These are phyloP conservation scores for Perilla frutescens DNA, from an alignment of 257 asterid genomes.

Conservation along the genomic window DNA sequence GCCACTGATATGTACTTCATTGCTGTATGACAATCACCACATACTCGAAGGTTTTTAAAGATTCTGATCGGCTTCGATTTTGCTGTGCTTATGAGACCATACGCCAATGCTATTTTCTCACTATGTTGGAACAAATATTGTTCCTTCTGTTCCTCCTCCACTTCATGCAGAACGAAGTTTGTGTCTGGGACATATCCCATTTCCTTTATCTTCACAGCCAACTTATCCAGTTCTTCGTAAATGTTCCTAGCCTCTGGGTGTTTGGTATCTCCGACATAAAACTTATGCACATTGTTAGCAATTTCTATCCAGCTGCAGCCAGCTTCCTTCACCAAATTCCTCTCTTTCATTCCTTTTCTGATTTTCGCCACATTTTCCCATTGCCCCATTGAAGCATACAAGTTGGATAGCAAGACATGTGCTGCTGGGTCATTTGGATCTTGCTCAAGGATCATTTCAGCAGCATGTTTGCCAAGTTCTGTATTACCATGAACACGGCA, in stretches of 20 bases:
- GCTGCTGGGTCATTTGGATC: slow-evolving; percentile 87
- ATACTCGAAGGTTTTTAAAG: slow-evolving; percentile 84
- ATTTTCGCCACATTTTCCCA: slow-evolving; percentile 69
- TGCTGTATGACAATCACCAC: slow-evolving; percentile 88
- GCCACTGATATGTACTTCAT: slow-evolving; percentile 74
- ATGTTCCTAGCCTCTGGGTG: slow-evolving; percentile 77
- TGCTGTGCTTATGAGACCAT: slow-evolving; percentile 74
- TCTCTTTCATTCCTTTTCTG: slow-evolving; percentile 73
- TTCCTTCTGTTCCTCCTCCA: slow-evolving; percentile 85
- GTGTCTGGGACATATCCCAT: slow-evolving; percentile 83
- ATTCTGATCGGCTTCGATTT: slow-evolving; percentile 65
- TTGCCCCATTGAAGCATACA: slow-evolving; percentile 73
- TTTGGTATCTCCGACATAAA: slow-evolving; percentile 80
- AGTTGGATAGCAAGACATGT: slow-evolving; percentile 71
- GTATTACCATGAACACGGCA: slow-evolving; percentile 69
- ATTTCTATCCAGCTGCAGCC: slow-evolving; percentile 96
- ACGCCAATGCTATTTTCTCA: slow-evolving; percentile 87
- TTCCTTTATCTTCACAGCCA: slow-evolving; percentile 54
- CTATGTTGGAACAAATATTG: slow-evolving; percentile 79
- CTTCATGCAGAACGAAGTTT: slow-evolving; percentile 76
- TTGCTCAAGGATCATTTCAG: slow-evolving; percentile 67
- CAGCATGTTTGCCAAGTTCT: slow-evolving; percentile 70
- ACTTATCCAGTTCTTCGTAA: slow-evolving; percentile 55
- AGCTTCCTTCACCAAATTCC: slow-evolving; percentile 80
- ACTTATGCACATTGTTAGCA: slow-evolving; percentile 74